Evolutionary conservation across 176 grass and related monocot genomes (phyloP), one percentile per base, ranked within the genome.

Genomic region (Zoysia pacifica): DNA sequence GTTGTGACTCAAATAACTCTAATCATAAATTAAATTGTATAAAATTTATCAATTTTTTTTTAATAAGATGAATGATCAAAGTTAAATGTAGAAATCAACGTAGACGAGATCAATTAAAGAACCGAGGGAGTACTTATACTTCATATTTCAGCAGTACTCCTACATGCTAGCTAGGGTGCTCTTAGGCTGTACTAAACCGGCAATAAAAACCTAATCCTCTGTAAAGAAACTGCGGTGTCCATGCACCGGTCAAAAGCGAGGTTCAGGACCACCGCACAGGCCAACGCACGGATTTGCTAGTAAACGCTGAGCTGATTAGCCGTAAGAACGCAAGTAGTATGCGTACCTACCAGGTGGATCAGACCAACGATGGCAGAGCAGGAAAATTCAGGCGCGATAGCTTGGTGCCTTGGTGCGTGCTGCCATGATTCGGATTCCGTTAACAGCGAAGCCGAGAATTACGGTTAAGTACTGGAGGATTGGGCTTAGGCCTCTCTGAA

Each of bases 121-220:
- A 28, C 28, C 0, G 28, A 28, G 28, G 0, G 28, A 28, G 28
- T 28, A 28, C 28, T 28, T 28, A 28, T 28, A 28, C 28, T 28
- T 28, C 28, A 28, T 28, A 28, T 28, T 28, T 28, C 28, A 28
- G 10, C 3, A 50, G 11, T 75, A 62, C 12, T 50, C 62, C 58
- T 67, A 67, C 77, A 41, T 58, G 50, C 35, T 80, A 79, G 46
- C n/a, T 78, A 80, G 18, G 36, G 11, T 86, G 67, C 49, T 82
- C 62, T 67, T 60, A 87, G 67, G 41, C 16, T 58, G 85, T 82
- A 73, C 74, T 70, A 59, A n/a, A 13, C 16, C 7, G 18, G 48
- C 50, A 78, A 77, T 67, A 68, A 82, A 82, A 82, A 48, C 20
- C 7, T 3, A 54, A 70, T 72, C 6, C 55, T 40, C 48, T 55